Conservation (phyloP, 352 stramenopile species). For the Globisporangium polare region DNA sequence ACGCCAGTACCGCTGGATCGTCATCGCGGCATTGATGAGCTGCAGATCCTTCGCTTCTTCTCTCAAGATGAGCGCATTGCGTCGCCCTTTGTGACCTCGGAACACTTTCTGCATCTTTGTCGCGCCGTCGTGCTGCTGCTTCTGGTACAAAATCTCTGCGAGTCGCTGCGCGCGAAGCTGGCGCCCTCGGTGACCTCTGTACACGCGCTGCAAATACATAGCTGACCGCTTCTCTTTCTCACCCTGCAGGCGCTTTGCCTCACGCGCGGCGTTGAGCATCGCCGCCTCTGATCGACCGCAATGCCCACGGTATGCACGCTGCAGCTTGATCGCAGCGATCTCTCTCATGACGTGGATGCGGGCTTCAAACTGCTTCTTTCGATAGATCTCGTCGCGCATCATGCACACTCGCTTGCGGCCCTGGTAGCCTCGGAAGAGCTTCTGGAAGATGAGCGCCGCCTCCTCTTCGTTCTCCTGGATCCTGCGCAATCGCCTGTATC, state of each 20-base stretch:
- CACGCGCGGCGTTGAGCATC: conserved; percentile 41
- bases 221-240: conserved; percentile 41
- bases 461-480: conserved; percentile 58
- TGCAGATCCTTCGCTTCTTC: conserved; percentile 33
- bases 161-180: conserved; percentile 38
- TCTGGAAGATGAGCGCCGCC: conserved; percentile 69
- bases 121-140: conserved; percentile 45
- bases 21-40: conserved; percentile 51
- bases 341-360: conserved; percentile 54
- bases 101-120: conserved; percentile 68
- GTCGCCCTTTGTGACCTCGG: conserved; percentile 48
- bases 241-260: conserved; percentile 38
- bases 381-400: conserved; percentile 42
- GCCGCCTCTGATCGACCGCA: conserved; percentile 42
- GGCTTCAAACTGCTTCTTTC: conserved; percentile 43
- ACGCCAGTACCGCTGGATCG: conserved; percentile 76
- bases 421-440: conserved; percentile 65
- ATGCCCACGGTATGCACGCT: conserved; percentile 68
- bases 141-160: conserved; percentile 41
- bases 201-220: conserved; percentile 72
- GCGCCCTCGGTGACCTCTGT: conserved; percentile 60
- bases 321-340: conserved; percentile 61
- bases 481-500: conserved; percentile 39
- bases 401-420: conserved; percentile 35
- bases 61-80: conserved; percentile 35